Percentiles rank a stretch among this genome's conserved stretches.
Evolutionary conservation across 345 rosid genomes (phyloP).

Genomic region (Kandelia obovata): DNA sequence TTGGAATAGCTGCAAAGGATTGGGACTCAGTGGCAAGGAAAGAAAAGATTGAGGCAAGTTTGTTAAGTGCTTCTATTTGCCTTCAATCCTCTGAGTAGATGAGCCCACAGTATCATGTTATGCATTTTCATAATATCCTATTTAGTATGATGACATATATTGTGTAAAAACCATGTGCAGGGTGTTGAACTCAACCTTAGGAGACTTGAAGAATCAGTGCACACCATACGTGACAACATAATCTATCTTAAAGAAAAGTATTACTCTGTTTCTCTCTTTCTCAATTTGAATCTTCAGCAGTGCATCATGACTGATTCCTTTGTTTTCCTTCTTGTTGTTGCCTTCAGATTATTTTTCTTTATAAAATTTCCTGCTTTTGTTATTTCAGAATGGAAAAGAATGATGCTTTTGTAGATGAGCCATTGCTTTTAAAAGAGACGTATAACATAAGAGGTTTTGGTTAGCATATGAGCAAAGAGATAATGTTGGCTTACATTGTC

Average conservation of each 20-base stretch:
- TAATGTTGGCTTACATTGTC: not conserved
- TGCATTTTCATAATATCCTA: not conserved
- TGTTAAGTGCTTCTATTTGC: not conserved
- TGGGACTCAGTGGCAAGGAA: slow-evolving; percentile 95
- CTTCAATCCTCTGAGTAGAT: not conserved
- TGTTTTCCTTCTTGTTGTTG: not conserved
- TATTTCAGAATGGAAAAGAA: not conserved
- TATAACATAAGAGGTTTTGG: not conserved
- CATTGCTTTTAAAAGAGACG: not conserved
- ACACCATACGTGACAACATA: slow-evolving; percentile 58
- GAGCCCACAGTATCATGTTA: not conserved
- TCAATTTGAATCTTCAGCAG: not conserved
- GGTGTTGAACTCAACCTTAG: slow-evolving; percentile 83
- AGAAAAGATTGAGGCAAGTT: slow-evolving; percentile 82
- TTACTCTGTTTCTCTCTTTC: not conserved
- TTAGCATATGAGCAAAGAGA: not conserved
- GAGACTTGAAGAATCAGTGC: slow-evolving; percentile 69
- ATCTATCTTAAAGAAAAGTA: slow-evolving; percentile 63
- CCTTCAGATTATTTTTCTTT: not conserved
- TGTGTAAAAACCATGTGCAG: slow-evolving; percentile 28
- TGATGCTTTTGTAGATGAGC: not conserved
- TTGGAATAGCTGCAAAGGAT: slow-evolving; percentile 85
- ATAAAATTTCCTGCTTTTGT: not conserved
- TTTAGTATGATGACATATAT: not conserved
- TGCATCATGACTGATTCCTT: not conserved